phyloP scores from a whole-genome alignment of 1,284 basidiomycete species.

The Ustilago curta region DNA sequence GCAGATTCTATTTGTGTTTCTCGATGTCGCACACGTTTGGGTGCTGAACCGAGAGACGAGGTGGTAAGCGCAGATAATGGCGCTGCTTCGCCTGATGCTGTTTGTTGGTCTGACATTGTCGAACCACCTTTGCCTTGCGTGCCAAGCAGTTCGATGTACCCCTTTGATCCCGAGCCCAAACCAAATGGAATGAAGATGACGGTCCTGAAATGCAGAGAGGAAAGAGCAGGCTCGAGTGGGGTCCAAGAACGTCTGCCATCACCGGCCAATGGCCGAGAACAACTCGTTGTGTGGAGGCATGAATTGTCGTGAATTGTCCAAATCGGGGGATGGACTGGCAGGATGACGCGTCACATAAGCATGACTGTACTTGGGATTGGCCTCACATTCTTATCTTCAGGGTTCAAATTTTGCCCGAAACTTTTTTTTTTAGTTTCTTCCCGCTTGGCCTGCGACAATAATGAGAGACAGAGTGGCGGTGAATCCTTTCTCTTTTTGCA shows the following conservation, averaged over 20 bases:
- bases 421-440: background rate
- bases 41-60: conserved; percentile 34
- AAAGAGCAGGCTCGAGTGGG: background rate
- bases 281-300: conserved; percentile 32
- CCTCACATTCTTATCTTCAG: conserved; percentile 21
- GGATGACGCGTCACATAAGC: conserved; percentile 12
- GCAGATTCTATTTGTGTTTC: conserved; percentile 58
- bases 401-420: conserved; percentile 15
- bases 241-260: conserved; percentile 1
- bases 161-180: no score
- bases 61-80: conserved; percentile 36
- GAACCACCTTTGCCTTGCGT: no score
- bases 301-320: no score
- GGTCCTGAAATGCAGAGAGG: no score
- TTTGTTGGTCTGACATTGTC: conserved; percentile 16
- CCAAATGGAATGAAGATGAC: no score
- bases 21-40: conserved; percentile 54
- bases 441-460: no score
- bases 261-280: no score
- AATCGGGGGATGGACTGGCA: background rate
- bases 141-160: no score
- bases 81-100: conserved; percentile 16
- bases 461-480: conserved; percentile 10
- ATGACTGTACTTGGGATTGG: conserved; percentile 1
- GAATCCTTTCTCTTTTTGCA: conserved; percentile 11